Base-by-base conservation (phyloP, 441 rosid genomes). In the Lepidium campestre region DNA sequence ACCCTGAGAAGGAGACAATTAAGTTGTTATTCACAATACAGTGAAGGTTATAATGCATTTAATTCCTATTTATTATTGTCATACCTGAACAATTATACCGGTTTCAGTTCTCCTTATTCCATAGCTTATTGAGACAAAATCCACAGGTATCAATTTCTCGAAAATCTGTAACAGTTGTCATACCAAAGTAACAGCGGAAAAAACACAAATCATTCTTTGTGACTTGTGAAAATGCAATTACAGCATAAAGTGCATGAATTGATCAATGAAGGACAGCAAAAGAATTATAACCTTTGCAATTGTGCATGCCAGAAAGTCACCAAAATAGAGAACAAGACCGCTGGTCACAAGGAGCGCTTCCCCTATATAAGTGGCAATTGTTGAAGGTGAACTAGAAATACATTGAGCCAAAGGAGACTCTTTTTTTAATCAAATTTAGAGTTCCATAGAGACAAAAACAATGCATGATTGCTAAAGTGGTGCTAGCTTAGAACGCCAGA, bases 321-420 rank as follows among this genome's bases (percentile, higher is more conserved):
- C 91, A 64, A 82, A 85, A 81, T 89, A 89, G 67, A 91, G 88
- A 70, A 94, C 93, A 69, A 94, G 96, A 64, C 98, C 96, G 25
- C 79, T 71, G 49, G 91, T 91, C 62, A 87, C 81, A 59, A 94
- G 70, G 81, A 89, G 94, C 13, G 87, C 81, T 85, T 94, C 99
- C 71, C 98, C 99, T 94, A 62, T 48, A 81, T 69, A 66, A 64
- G n/a, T 18, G 23, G 58, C 20, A 56, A 48, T 15, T 7, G 44
- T 40, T 41, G 1, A 67, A n/a, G 27, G 57, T 23, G 36, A 61
- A 47, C 1, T 25, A 36, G 62, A 58, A 32, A 53, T 7, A 40
- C 7, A 13, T 22, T 19, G 17, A 39, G 54, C n/a, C 25, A 57
- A 58, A 42, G 44, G 42, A 49, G 14, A 5, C 10, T 5, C 10